Percentiles rank a stretch among this genome's conserved stretches.
Evolutionary conservation across 2,329 filamentous ascomycete species (phyloP).

Genomic region (Eutypella sp.): DNA sequence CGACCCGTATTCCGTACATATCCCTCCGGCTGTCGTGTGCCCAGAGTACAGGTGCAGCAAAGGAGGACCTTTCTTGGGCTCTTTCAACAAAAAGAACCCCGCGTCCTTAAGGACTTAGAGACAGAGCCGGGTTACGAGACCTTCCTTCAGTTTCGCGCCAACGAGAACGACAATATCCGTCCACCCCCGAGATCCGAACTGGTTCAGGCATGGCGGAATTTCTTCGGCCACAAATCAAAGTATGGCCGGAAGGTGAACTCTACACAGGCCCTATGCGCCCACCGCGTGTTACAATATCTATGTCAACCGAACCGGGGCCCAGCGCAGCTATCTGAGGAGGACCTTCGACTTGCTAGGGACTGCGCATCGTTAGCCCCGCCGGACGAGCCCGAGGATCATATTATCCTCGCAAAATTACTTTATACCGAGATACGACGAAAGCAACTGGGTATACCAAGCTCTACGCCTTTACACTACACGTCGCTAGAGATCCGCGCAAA

Average conservation of each 20-base stretch:
- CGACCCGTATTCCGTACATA: constrained; percentile 24
- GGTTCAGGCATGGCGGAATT: constrained; percentile 56
- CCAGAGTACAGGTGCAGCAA: constrained; percentile 28
- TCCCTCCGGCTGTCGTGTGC: constrained; percentile 23
- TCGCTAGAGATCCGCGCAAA: constrained; percentile 6
- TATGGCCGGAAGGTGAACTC: constrained; percentile 51
- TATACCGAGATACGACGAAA: constrained; percentile 32
- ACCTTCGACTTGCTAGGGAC: constrained; percentile 40
- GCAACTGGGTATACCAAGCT: constrained; percentile 5
- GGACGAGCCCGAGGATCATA: constrained; percentile 40
- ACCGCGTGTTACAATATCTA: constrained; percentile 59
- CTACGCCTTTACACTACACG: constrained; percentile 5
- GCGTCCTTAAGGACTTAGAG: constrained; percentile 55
- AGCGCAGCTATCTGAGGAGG: constrained; percentile 32
- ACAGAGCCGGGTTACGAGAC: constrained; percentile 67
- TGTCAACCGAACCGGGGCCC: constrained; percentile 29
- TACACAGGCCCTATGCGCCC: constrained; percentile 59
- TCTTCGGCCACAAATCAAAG: constrained; percentile 54
- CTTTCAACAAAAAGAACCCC: constrained; percentile 54
- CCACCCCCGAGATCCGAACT: constrained; percentile 61
- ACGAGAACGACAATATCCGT: constrained; percentile 57
- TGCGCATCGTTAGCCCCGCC: constrained; percentile 38
- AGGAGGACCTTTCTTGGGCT: constrained; percentile 59
- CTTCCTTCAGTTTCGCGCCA: constrained; percentile 63
- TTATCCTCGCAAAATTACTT: constrained; percentile 41